Evolutionary conservation across 306 rosid genomes (phyloP), one percentile per base, ranked within the genome.

Genomic region (Cucurbita ficifolia): DNA sequence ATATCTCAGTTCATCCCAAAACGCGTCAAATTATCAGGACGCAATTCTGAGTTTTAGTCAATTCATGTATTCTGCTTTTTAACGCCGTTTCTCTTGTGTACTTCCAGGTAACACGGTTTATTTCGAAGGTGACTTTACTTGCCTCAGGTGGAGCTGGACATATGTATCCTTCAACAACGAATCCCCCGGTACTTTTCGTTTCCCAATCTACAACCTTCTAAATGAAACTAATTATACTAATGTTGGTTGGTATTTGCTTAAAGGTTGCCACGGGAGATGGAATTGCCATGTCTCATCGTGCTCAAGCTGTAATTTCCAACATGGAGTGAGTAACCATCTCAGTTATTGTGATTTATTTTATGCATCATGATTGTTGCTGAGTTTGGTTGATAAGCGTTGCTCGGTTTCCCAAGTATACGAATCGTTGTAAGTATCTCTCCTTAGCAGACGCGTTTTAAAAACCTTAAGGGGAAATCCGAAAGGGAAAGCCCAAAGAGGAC

Each of bases 141-240:
- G 98, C 98, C 0, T 86, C 99, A 6, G 97, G 98, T 38, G 98
- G 98, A 73, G 98, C 92, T 61, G 98, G 98, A 69, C 98, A 94
- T 84, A 86, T 91, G 70, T 94, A 94, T 88, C 97, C 95, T 18
- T 77, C 88, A 73, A 94, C 98, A 19, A 94, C 98, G 76, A 94
- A 94, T 86, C 97, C 98, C 33, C 83, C n/a, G 95, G 97, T 91
- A 87, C 71, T 36, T 22, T 50, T 77, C 72, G 39, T 57, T 79
- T 46, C 57, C 75, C 49, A 43, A 53, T 71, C 59, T 50, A 18
- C 53, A 53, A 12, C 73, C 24, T 24, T 79, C 76, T 55, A 19
- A 36, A 8, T 43, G 59, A 22, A 16, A 48, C 38, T 50, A 16
- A 18, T 16, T 50, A 19, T 19, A 63, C 71, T 83, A 24, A 81